Conservation (phyloP, 129 eudicot genomes). For the Calendula officinalis region DNA sequence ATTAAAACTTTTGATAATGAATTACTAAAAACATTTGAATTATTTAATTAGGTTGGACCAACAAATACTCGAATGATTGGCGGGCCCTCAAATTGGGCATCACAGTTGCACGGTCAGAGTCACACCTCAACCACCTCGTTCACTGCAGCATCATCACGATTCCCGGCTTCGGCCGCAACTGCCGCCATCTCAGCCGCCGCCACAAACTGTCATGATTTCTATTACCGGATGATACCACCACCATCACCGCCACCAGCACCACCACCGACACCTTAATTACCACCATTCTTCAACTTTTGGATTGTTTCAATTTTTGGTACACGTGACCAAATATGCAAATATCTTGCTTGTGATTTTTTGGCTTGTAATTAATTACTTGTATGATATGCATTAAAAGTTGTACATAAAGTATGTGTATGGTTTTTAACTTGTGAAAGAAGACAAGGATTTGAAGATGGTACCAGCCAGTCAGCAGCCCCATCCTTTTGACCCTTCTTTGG, state of each 20-base stretch:
- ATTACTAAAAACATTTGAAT: neutral
- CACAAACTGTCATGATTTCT: conserved; percentile 26
- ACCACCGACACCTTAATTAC: conserved; percentile 10
- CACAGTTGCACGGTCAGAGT: conserved; percentile 45
- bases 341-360: conserved; percentile 10
- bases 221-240: conserved; percentile 33
- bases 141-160: conserved; percentile 79
- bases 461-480: neutral
- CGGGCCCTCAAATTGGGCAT: conserved; percentile 38
- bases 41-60: conserved; percentile 38
- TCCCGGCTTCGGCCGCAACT: conserved; percentile 37
- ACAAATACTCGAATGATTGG: conserved; percentile 18
- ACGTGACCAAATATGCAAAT: neutral
- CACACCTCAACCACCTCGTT: conserved; percentile 25
- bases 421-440: neutral
- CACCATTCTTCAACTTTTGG: neutral
- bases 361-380: neutral
- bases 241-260: conserved; percentile 12
- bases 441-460: neutral
- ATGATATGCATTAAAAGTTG: conserved; percentile 10
- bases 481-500: conserved; percentile 1
- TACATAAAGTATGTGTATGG: conserved; percentile 15
- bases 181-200: conserved; percentile 6
- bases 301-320: neutral
- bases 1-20: too few relatives aligned